Evolutionary conservation across 129 eudicot species (phyloP).

Genomic region (Chrysanthemum makinoi): DNA sequence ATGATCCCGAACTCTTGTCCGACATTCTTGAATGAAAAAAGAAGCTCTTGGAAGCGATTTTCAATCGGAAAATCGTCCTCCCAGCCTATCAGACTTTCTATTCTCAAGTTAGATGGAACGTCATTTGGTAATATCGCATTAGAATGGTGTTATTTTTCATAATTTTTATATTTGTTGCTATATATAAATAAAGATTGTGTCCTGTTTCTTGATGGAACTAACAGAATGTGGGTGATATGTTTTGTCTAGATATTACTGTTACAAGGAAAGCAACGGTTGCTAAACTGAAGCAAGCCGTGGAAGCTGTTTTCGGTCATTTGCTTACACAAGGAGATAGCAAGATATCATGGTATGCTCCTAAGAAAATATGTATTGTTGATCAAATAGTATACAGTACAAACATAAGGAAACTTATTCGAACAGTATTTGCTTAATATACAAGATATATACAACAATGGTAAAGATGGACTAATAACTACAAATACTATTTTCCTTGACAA

Average conservation of each 20-base stretch:
- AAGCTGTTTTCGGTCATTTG: slow-evolving; percentile 53
- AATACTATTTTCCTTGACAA: too few species aligned
- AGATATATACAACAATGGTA: too few species aligned
- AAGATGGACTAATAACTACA: too few species aligned
- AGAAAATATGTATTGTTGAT: background rate
- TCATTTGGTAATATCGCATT: slow-evolving; percentile 47
- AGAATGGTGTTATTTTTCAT: background rate
- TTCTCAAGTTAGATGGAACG: slow-evolving; percentile 74
- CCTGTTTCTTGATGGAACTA: background rate
- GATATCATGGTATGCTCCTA: slow-evolving; percentile 61
- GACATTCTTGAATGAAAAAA: slow-evolving; percentile 27
- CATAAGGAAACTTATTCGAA: background rate
- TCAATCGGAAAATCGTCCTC: slow-evolving; percentile 51
- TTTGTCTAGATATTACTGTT: slow-evolving; percentile 49
- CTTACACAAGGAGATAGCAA: slow-evolving; percentile 49
- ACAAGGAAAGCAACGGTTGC: slow-evolving; percentile 54
- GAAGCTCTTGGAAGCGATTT: slow-evolving; percentile 43
- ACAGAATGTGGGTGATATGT: background rate
- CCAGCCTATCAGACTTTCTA: slow-evolving; percentile 56
- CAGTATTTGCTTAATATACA: too few species aligned
- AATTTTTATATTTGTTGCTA: background rate
- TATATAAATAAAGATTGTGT: background rate
- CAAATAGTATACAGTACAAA: too few species aligned
- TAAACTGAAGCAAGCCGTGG: slow-evolving; percentile 73
- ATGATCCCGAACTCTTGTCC: slow-evolving; percentile 22